These are phyloP conservation scores for Alternaria brassicicola DNA, from an alignment of 2,329 filamentous ascomycete genomes.

Conservation along the genomic window DNA sequence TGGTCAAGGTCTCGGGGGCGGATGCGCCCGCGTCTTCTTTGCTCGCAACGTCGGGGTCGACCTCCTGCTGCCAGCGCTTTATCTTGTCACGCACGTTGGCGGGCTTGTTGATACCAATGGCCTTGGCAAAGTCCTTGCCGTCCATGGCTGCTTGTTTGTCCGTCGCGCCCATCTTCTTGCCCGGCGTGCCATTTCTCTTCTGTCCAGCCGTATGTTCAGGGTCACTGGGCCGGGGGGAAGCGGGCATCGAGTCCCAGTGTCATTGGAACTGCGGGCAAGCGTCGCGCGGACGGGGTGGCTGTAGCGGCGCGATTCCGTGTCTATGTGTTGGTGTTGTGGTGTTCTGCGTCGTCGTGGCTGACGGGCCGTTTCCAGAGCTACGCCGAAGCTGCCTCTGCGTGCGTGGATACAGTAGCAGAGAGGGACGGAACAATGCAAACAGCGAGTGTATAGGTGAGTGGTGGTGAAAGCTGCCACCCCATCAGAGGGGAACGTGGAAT, in stretches of 20 bases:
- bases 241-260: constrained; percentile 32
- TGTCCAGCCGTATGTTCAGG: constrained; percentile 23
- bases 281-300: constrained; percentile 11
- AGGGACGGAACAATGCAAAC: neutral
- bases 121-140: constrained; percentile 48
- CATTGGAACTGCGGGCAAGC: constrained; percentile 26
- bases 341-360: constrained; percentile 10
- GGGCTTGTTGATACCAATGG: constrained; percentile 49
- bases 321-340: constrained; percentile 14
- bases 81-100: constrained; percentile 74
- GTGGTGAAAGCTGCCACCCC: constrained; percentile 13
- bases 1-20: neutral
- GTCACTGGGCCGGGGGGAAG: constrained; percentile 32
- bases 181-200: constrained; percentile 39
- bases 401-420: neutral
- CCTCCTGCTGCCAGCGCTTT: constrained; percentile 81
- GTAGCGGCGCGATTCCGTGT: neutral
- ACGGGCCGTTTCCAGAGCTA: constrained; percentile 13
- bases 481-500: constrained; percentile 4
- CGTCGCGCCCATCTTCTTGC: constrained; percentile 34
- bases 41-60: constrained; percentile 61
- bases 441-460: constrained; percentile 19
- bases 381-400: constrained; percentile 3
- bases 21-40: constrained; percentile 19
- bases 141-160: constrained; percentile 42